phyloP scores from a whole-genome alignment of 2,329 filamentous ascomycete species.

The Diaporthe aspalathi region DNA sequence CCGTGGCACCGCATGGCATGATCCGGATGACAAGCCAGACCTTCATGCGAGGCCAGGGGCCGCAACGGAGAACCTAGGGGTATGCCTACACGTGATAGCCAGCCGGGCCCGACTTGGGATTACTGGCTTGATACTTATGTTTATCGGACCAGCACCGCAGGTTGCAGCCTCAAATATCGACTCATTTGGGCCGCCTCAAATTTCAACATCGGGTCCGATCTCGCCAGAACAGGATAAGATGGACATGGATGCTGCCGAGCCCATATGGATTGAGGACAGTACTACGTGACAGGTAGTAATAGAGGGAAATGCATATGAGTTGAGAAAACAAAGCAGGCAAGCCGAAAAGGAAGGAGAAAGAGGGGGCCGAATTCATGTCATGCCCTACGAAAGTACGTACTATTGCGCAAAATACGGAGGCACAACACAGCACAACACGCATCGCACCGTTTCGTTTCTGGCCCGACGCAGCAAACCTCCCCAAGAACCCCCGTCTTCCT shows the following conservation, averaged over 20 bases:
- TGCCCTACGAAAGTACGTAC: neutral
- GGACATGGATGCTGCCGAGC: neutral
- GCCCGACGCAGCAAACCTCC: neutral
- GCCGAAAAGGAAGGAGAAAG: neutral
- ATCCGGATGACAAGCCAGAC: slow-evolving; percentile 20
- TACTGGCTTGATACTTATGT: neutral
- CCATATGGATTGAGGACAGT: no score
- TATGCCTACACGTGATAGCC: neutral
- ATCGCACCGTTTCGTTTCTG: slow-evolving; percentile 20
- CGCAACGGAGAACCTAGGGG: neutral
- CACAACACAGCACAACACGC: neutral
- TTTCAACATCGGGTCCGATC: neutral
- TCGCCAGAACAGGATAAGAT: neutral
- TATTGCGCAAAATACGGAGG: no score
- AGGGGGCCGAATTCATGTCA: neutral
- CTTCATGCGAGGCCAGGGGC: slow-evolving; percentile 21
- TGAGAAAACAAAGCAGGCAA: neutral
- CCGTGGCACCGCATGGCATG: slow-evolving; percentile 27
- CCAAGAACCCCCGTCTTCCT: no score
- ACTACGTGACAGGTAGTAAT: no score
- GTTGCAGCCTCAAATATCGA: neutral
- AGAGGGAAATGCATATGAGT: no score
- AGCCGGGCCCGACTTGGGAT: neutral
- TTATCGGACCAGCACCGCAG: neutral
- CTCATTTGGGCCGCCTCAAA: neutral